Evolutionary conservation across 805 yeast genomes (phyloP).

Genomic region (Kodamaea nitidulidarum): DNA sequence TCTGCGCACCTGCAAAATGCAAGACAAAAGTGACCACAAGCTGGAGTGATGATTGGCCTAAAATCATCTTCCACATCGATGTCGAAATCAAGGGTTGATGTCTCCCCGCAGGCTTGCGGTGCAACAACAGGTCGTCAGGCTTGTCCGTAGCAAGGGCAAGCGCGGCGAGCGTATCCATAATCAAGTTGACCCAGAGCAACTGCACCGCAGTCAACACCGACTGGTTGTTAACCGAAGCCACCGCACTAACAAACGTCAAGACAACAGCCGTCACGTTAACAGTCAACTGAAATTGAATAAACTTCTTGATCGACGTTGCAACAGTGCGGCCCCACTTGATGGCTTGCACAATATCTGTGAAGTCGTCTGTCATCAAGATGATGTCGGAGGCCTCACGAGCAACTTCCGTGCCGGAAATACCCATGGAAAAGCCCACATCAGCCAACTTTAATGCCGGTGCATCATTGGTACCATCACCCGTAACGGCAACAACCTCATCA

Average conservation of each 20-base stretch:
- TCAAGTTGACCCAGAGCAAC: slow-evolving; percentile 92
- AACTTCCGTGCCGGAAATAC: slow-evolving; percentile 96
- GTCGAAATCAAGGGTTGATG: slow-evolving; percentile 72
- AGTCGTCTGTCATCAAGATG: slow-evolving; percentile 90
- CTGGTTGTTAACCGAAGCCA: slow-evolving; percentile 69
- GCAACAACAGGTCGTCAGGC: slow-evolving; percentile 78
- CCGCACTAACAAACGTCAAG: slow-evolving; percentile 90
- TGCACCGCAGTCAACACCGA: slow-evolving; percentile 97
- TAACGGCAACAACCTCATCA: slow-evolving; percentile 96
- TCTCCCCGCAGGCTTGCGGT: slow-evolving; percentile 82
- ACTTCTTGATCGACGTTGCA: slow-evolving; percentile 88
- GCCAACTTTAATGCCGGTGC: slow-evolving; percentile 97
- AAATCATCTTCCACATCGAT: slow-evolving; percentile 98
- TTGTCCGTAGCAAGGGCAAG: slow-evolving; percentile 96
- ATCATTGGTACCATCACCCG: slow-evolving; percentile 99
- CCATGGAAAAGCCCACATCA: slow-evolving; percentile 98
- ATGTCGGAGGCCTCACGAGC: slow-evolving; percentile 97
- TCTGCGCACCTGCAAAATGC: slow-evolving; percentile 69
- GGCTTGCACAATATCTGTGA: slow-evolving; percentile 91
- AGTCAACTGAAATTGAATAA: slow-evolving; percentile 93
- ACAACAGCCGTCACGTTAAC: slow-evolving; percentile 96
- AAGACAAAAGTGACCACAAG: slow-evolving; percentile 72
- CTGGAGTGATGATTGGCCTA: slow-evolving; percentile 82
- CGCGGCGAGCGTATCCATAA: slow-evolving; percentile 98
- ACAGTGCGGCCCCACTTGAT: slow-evolving; percentile 99